Evolutionary conservation across 768 basidiomycete genomes (phyloP), one percentile per base, ranked within the genome.

Genomic region (Suillus subluteus): DNA sequence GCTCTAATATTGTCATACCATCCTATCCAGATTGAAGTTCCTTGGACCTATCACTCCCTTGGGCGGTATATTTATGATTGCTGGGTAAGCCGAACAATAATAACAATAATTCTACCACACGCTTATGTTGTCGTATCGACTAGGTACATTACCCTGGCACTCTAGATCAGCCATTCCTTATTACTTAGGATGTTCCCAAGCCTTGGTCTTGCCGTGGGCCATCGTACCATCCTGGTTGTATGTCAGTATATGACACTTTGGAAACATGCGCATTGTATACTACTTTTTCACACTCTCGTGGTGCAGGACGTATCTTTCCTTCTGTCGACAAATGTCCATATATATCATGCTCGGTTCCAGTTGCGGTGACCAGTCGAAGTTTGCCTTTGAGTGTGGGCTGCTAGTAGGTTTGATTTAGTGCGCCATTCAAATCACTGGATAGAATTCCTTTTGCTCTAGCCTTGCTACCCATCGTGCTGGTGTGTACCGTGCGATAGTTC

Each of bases 31-130:
- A 46, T 74, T 86, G 68, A 84, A 75, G 68, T 80, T 83, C 66
- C 69, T 91, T 30, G 91, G 89, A 0, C 89, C 88, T 9, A 77
- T 89, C 61, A 92, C 90, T 37, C 91, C 91, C 0, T 69, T 91
- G 9, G 91, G 90, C 2, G 91, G 86, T 4, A 64, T 83, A 23
- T 62, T 86, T 1, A 87, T 89, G 87, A 89, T 91, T 70, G 85
- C 86, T 40, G 91, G 91, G 89, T 91, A 72, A 79, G 87, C 67
- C 32, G 44, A 43, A 58, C 61, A 41, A 35, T 41, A 54, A 12
- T n/a, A 9, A 12, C 41, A 37, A n/a, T 16, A 3, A 62, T 15
- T 56, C 35, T 2, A 58, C 37, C 46, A 62, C 43, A 65, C 26
- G 55, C 61, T 69, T 68, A 61, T 72, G 41, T 58, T 37, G 15